Percentiles rank a stretch among this genome's conserved stretches.
These are phyloP conservation scores for Claviceps paspali DNA, from an alignment of 2,329 filamentous ascomycete species.

Conservation along the genomic window DNA sequence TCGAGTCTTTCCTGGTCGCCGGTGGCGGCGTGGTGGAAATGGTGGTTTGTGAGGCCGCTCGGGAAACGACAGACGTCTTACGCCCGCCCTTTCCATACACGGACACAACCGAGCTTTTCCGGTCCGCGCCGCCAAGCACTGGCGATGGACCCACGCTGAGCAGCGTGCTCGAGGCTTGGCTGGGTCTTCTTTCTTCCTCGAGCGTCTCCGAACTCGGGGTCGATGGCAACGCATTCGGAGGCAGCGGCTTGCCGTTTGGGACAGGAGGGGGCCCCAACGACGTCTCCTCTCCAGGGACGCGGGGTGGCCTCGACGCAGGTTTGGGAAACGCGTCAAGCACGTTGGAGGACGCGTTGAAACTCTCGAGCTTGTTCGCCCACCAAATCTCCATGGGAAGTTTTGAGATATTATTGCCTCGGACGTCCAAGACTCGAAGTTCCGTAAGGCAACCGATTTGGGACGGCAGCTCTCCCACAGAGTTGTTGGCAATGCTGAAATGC, in stretches of 20 bases:
- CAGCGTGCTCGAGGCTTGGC: conserved; percentile 64
- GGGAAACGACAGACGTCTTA: conserved; percentile 70
- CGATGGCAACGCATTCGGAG: conserved; percentile 30
- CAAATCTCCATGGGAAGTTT: conserved; percentile 87
- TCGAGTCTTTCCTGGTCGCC: conserved; percentile 69
- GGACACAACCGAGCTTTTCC: conserved; percentile 77
- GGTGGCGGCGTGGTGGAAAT: conserved; percentile 33
- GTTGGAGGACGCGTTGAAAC: conserved; percentile 89
- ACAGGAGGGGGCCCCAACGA: conserved; percentile 17
- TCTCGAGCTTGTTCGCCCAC: conserved; percentile 83
- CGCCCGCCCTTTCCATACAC: conserved; percentile 64
- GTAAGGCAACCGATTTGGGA: conserved; percentile 74
- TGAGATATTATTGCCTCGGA: conserved; percentile 85
- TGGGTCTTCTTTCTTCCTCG: conserved; percentile 55
- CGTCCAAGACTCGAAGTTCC: conserved; percentile 73
- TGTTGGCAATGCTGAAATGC: conserved; percentile 87
- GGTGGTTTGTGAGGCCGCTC: conserved; percentile 34
- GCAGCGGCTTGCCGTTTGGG: conserved; percentile 25
- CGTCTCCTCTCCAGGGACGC: conserved; percentile 37
- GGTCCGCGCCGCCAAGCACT: conserved; percentile 38
- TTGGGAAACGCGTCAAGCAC: conserved; percentile 85
- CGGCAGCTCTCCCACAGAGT: conserved; percentile 71
- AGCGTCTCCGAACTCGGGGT: conserved; percentile 70
- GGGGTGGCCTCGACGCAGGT: conserved; percentile 54
- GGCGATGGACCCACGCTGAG: conserved; percentile 65